Percentiles rank a stretch among this genome's conserved stretches.
Evolutionary conservation across 345 rosid species (phyloP).

Genomic region (Aquilaria yunnanensis): DNA sequence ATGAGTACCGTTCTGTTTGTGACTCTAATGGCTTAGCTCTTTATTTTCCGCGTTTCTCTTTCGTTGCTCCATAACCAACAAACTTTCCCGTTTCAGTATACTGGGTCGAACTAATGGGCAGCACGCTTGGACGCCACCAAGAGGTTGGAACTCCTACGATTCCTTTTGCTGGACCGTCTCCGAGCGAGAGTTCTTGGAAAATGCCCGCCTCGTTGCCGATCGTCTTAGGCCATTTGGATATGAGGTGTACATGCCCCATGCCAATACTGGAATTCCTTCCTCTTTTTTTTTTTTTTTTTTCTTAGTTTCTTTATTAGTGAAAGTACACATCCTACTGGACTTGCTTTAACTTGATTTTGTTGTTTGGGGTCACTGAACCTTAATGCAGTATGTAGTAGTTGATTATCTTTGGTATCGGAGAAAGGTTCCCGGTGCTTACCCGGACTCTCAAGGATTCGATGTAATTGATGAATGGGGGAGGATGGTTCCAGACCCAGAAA

Average conservation of each 20-base stretch:
- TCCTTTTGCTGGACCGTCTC: slow-evolving; percentile 88
- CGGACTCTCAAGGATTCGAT: slow-evolving; percentile 75
- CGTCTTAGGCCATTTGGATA: slow-evolving; percentile 66
- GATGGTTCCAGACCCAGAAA: slow-evolving; percentile 61
- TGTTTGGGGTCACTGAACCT: neutral
- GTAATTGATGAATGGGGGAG: slow-evolving; percentile 98
- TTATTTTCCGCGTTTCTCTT: neutral
- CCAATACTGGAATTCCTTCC: neutral
- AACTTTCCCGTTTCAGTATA: slow-evolving; percentile 24
- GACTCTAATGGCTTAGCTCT: too few relatives aligned
- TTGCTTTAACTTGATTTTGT: too few relatives aligned
- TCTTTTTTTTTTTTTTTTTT: neutral
- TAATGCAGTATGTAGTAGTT: slow-evolving; percentile 76
- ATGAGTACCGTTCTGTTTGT: neutral
- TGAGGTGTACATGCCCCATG: slow-evolving; percentile 38
- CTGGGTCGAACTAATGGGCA: slow-evolving; percentile 3
- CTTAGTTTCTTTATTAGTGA: neutral
- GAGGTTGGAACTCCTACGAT: slow-evolving; percentile 98
- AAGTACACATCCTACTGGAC: too few relatives aligned
- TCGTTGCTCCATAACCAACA: neutral
- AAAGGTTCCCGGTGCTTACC: slow-evolving; percentile 67
- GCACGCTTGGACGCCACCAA: slow-evolving; percentile 64
- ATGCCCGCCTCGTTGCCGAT: slow-evolving; percentile 52
- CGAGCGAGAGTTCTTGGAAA: slow-evolving; percentile 77
- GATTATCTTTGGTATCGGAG: slow-evolving; percentile 95